Evolutionary conservation across 2,329 filamentous ascomycete species (phyloP), one percentile per base, ranked within the genome.

Genomic region (Neofusicoccum parvum): DNA sequence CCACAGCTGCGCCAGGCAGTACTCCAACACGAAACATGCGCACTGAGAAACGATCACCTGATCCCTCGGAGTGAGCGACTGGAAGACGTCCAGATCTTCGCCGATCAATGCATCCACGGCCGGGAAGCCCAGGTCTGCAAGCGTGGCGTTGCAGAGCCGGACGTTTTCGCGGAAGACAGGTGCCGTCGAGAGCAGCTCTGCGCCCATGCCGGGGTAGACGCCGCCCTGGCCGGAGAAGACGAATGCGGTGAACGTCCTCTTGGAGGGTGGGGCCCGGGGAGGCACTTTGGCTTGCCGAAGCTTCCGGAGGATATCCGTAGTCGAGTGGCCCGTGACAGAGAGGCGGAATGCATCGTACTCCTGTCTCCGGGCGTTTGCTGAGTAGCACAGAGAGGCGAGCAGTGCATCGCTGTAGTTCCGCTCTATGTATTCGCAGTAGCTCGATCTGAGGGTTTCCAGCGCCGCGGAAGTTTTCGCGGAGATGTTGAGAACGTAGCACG

Each of bases 21-120:
- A 76, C 65, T 80, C 74, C 2, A 78, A 10, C 3, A 74, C 68
- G 50, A 79, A 76, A 14, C 73, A 68, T 1, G 71, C 70, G 10
- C 69, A 70, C 20, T 79, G 76, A 0, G 72, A 65, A 5, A 68
- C 49, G 9, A 74, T 67, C 1, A 72, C 63, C 27, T 72, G 66
- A 0, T 65, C 23, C 10, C 69, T 65, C 9, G 62, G 62, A 1
- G 17, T 51, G 3, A 59, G 32, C 34, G 2, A 11, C 1, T 12
- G 0, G 15, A 34, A 45, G 3, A 7, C 39, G 2, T 32, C 41
- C 2, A 3, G 14, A 5, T 46, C 15, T 2, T 67, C 46, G 32
- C 69, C 72, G 9, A 75, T 66, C 1, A 45, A 58, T 0, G 72
- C 70, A 34, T 65, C 71, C 1, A 73, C 62, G 15, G 65, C 65